Conservation (phyloP, 2,329 filamentous ascomycete species). For the Curvularia spicifera region DNA sequence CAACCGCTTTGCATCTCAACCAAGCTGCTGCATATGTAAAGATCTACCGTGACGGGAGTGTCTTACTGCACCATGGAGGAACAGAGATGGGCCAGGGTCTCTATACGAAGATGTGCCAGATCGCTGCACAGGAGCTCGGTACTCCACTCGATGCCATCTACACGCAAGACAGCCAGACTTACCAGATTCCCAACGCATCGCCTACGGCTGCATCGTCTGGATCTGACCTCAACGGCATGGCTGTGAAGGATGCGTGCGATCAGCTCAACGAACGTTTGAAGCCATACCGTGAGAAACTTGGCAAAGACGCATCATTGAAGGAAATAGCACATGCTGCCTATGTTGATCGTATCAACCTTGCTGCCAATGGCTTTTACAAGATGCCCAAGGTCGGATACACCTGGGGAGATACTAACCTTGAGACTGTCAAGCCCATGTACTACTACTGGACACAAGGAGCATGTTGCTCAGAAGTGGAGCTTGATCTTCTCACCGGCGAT, state of each 20-base stretch:
- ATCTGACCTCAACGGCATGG: conserved; percentile 93
- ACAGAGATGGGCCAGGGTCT: conserved; percentile 97
- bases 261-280: conserved; percentile 85
- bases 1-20: conserved; percentile 88
- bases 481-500: conserved; percentile 89
- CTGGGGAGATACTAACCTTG: conserved; percentile 66
- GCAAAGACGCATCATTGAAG: conserved; percentile 78
- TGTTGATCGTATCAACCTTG: conserved; percentile 92
- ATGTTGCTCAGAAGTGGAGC: conserved; percentile 83
- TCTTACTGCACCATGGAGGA: conserved; percentile 90
- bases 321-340: conserved; percentile 88
- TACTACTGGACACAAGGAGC: conserved; percentile 96
- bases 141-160: conserved; percentile 82
- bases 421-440: conserved; percentile 71
- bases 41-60: conserved; percentile 91
- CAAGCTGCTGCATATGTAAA: conserved; percentile 92
- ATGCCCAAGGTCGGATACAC: conserved; percentile 94
- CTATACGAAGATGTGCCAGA: conserved; percentile 95
- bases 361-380: conserved; percentile 94
- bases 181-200: conserved; percentile 87
- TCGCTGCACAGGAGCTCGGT: conserved; percentile 86
- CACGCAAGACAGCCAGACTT: conserved; percentile 87
- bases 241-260: conserved; percentile 86
- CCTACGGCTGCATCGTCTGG: conserved; percentile 91
- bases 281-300: conserved; percentile 84